Base-by-base conservation (phyloP, 306 rosid species). In the Acacia confusa region DNA sequence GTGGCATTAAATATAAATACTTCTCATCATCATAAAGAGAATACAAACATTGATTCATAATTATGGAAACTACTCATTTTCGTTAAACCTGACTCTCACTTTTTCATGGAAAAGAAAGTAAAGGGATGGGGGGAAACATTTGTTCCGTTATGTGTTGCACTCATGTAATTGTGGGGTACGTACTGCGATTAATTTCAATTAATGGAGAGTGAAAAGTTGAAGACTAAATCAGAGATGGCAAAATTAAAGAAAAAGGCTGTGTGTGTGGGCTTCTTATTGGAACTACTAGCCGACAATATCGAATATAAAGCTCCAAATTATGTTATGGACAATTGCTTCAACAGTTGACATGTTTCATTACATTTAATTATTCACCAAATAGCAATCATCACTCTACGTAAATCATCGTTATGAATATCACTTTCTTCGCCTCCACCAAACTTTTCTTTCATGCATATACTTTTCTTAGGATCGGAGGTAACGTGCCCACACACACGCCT, bases 211-310 rank as follows among this genome's bases (percentile, higher is more conserved):
- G 71, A 52, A 50, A 50, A 50, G 55, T 50, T 50, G 19, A 15
- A 64, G 76, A 25, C 66, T 24, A 9, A 57, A 28, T 24, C 6
- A 80, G 30, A 45, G 53, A 61, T 25, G 6, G 8, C 38, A 58
- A 53, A 52, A 80, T 45, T 40, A 4, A 12, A 43, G 47, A 6
- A 43, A 16, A n/a, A 13, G 6, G 19, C 2, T 1, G 32, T n/a
- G 74, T n/a, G 74, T 13, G 74, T 75, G 57, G 78, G 73, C 38
- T 55, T 8, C 41, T 79, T 72, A 38, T 43, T 64, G 76, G 76
- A 79, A 58, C 77, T 75, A 83, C 85, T 53, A 76, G 79, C 73
- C 87, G 91, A 84, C 89, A 87, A 75, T 50, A 78, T 64, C 78
- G 6, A 63, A 80, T 24, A 80, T 47, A 47, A 84, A 81, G 79